These are phyloP conservation scores for Collybia mongolica DNA, from an alignment of 768 basidiomycete genomes.

Conservation along the genomic window DNA sequence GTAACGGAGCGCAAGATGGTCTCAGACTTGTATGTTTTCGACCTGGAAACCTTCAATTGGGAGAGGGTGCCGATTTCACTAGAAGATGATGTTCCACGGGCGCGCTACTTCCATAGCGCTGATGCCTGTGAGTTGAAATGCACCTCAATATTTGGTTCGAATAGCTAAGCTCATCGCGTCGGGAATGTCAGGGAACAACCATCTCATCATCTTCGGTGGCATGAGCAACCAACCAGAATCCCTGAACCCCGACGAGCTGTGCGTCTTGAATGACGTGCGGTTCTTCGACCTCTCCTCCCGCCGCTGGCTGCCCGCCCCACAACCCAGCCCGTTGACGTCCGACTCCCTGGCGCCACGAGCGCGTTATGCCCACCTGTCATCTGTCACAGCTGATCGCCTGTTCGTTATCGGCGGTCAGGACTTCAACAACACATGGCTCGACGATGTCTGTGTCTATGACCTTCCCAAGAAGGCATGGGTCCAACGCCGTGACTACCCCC, in stretches of 20 bases:
- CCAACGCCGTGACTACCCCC: constrained; percentile 74
- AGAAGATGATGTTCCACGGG: constrained; percentile 71
- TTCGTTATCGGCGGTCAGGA: constrained; percentile 97
- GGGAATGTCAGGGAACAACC: constrained; percentile 70
- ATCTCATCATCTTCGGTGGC: constrained; percentile 91
- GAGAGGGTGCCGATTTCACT: constrained; percentile 56
- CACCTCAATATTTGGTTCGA: neutral
- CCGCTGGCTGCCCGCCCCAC: constrained; percentile 64
- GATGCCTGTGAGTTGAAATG: constrained; percentile 62
- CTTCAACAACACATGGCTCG: constrained; percentile 88
- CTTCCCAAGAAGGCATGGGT: constrained; percentile 74
- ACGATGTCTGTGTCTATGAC: constrained; percentile 91
- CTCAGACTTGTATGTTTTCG: constrained; percentile 86
- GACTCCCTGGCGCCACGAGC: constrained; percentile 69
- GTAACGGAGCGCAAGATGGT: constrained; percentile 88
- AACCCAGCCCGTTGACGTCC: constrained; percentile 34
- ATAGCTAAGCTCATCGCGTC: neutral
- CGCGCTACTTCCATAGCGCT: constrained; percentile 94
- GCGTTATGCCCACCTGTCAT: constrained; percentile 93
- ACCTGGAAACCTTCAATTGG: constrained; percentile 83
- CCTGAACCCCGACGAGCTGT: constrained; percentile 73
- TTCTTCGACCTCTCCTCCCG: constrained; percentile 76
- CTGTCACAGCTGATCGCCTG: constrained; percentile 78
- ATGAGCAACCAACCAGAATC: constrained; percentile 84
- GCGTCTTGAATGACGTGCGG: constrained; percentile 91